A percentile compares a stretch with the other conserved stretches of the same genome.
Conservation (phyloP, 2,329 filamentous ascomycete genomes). For the Rutstroemia sp. region DNA sequence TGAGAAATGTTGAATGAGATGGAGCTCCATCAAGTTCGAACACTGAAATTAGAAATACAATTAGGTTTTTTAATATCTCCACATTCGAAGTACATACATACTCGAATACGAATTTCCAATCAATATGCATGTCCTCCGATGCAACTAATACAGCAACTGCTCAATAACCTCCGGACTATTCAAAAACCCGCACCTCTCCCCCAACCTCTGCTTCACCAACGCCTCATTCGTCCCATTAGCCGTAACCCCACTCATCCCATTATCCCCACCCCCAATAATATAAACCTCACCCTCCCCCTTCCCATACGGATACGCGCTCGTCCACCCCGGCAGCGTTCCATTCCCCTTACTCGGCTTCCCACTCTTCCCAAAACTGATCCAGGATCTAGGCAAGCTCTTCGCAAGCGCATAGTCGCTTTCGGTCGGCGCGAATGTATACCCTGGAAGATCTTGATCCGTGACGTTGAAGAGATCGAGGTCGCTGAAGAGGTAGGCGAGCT, state of each 20-base stretch:
- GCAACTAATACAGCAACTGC: constrained; percentile 24
- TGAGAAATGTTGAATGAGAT: too few relatives aligned
- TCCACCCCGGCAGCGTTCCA: constrained; percentile 35
- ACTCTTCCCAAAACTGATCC: constrained; percentile 38
- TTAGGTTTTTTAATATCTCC: too few relatives aligned
- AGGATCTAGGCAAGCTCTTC: constrained; percentile 37
- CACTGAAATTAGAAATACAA: too few relatives aligned
- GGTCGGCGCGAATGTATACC: constrained; percentile 30
- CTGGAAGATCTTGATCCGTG: constrained; percentile 19
- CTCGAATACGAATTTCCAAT: too few relatives aligned
- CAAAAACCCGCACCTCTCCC: constrained; percentile 37
- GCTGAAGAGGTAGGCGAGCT: constrained; percentile 46
- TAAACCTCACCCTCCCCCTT: constrained; percentile 30
- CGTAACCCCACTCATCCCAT: constrained; percentile 23
- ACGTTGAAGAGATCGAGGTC: constrained; percentile 38
- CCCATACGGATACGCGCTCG: constrained; percentile 29
- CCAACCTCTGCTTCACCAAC: constrained; percentile 34
- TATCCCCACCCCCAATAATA: constrained; percentile 37
- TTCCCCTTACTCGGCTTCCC: constrained; percentile 30
- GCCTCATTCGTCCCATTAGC: constrained; percentile 30
- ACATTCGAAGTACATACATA: too few relatives aligned
- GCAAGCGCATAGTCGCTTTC: constrained; percentile 35
- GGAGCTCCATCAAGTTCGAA: too few relatives aligned
- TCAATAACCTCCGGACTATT: constrained; percentile 33
- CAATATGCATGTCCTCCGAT: too few relatives aligned